These are phyloP conservation scores for Canavalia ensiformis DNA, from an alignment of 306 rosid species.

Conservation along the genomic window DNA sequence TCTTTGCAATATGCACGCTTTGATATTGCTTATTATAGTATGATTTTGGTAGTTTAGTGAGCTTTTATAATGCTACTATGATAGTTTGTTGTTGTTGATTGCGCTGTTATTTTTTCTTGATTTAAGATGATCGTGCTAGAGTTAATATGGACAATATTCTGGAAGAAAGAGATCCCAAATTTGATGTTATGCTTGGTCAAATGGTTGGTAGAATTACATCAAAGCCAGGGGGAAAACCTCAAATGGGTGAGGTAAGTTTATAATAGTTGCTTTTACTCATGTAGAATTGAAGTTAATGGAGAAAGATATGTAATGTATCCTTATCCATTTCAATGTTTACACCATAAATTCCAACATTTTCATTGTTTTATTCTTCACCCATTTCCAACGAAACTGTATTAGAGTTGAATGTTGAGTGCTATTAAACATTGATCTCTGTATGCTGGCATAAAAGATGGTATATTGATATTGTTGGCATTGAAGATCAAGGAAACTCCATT, in stretches of 20 bases:
- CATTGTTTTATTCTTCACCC: neutral
- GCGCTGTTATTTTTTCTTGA: slow-evolving; percentile 43
- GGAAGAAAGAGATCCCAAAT: slow-evolving; percentile 82
- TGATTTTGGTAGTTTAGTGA: slow-evolving; percentile 33
- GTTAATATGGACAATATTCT: slow-evolving; percentile 64
- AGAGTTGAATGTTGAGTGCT: slow-evolving; percentile 3
- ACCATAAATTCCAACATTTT: neutral
- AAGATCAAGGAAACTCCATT: slow-evolving; percentile 13
- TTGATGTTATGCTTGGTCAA: slow-evolving; percentile 88
- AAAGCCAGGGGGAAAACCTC: slow-evolving; percentile 89
- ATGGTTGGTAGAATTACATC: slow-evolving; percentile 85
- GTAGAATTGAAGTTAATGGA: slow-evolving; percentile 20
- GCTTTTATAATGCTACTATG: slow-evolving; percentile 31
- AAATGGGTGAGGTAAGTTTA: slow-evolving; percentile 95
- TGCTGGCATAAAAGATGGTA: slow-evolving; percentile 16
- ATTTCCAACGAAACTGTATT: slow-evolving; percentile 11
- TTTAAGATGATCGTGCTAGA: slow-evolving; percentile 61
- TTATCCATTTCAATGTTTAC: slow-evolving; percentile 3
- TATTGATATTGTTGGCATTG: neutral
- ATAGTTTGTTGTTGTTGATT: slow-evolving; percentile 43
- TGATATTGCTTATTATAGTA: neutral
- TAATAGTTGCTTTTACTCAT: slow-evolving; percentile 15
- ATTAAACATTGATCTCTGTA: slow-evolving; percentile 8
- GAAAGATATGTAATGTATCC: slow-evolving; percentile 1
- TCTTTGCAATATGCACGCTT: slow-evolving; percentile 3